These are phyloP conservation scores for Hypocrella siamensis DNA, from an alignment of 2,329 filamentous ascomycete species.

Conservation along the genomic window DNA sequence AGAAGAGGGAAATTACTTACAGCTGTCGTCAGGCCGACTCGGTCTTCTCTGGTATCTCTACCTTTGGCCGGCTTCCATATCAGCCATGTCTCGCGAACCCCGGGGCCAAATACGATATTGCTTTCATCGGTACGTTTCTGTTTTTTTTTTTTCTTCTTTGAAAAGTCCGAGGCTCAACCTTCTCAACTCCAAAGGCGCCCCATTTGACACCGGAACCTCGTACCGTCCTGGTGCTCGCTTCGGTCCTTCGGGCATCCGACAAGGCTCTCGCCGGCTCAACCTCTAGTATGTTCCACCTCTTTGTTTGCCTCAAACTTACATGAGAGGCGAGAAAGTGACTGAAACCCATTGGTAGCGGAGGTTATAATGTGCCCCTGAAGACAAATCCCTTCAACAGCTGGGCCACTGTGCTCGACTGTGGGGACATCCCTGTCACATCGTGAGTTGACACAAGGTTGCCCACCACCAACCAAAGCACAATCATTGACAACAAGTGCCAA, in stretches of 20 bases:
- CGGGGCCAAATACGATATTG: conserved; percentile 65
- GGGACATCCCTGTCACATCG: conserved; percentile 74
- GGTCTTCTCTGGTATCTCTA: conserved; percentile 77
- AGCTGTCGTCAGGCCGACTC: conserved; percentile 50
- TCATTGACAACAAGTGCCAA: conserved; percentile 52
- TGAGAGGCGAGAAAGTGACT: background rate
- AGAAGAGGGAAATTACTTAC: background rate
- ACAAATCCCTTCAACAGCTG: conserved; percentile 60
- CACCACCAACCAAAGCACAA: conserved; percentile 14
- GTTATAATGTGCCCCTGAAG: conserved; percentile 72
- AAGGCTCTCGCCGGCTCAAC: conserved; percentile 73
- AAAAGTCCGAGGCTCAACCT: background rate
- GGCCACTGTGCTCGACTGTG: conserved; percentile 67
- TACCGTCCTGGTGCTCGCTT: conserved; percentile 76
- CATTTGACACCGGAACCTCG: conserved; percentile 75
- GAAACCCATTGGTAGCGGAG: conserved; percentile 40
- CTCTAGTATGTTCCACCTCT: conserved; percentile 76
- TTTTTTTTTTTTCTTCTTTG: background rate
- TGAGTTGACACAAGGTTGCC: conserved; percentile 23
- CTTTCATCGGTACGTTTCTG: conserved; percentile 50
- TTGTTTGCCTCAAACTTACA: too few relatives aligned
- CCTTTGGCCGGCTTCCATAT: conserved; percentile 68
- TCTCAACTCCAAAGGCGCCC: too few relatives aligned
- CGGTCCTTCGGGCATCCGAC: conserved; percentile 69
- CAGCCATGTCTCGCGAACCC: conserved; percentile 57